These are phyloP conservation scores for Hypoxylon perforatum DNA, from an alignment of 495 filamentous ascomycete genomes.

Conservation along the genomic window DNA sequence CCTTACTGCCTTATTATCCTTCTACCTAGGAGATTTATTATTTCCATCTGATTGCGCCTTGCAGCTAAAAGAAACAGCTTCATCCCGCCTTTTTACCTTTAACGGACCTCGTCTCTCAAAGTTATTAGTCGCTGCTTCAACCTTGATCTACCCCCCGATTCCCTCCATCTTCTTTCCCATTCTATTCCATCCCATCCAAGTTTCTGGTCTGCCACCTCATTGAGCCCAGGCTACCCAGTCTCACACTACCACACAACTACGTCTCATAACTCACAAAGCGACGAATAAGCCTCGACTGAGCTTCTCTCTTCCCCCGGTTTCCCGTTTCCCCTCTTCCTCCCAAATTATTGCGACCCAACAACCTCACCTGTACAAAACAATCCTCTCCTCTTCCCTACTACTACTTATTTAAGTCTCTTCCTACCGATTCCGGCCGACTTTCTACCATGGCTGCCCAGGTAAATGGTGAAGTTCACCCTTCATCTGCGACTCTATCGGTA, in stretches of 20 bases:
- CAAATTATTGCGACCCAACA: constrained; percentile 30
- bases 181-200: constrained; percentile 4
- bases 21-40: constrained; percentile 23
- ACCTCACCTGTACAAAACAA: constrained; percentile 21
- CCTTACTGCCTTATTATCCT: no score
- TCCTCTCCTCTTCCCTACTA: constrained; percentile 2
- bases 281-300: constrained; percentile 26
- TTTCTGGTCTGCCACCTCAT: no score
- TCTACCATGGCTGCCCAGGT: constrained; percentile 59
- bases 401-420: constrained; percentile 9
- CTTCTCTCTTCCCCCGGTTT: constrained; percentile 11
- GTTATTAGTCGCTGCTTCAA: constrained; percentile 36
- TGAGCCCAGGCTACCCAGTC: constrained; percentile 2
- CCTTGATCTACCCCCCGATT: constrained; percentile 22
- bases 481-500: constrained; percentile 76
- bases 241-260: background rate
- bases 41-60: constrained; percentile 25
- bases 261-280: background rate
- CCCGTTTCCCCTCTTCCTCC: background rate
- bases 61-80: background rate
- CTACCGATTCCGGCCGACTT: constrained; percentile 2
- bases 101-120: constrained; percentile 27
- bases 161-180: constrained; percentile 14
- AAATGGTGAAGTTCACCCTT: constrained; percentile 72
- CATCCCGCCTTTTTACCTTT: constrained; percentile 35